A percentile compares a stretch with the other conserved stretches of the same genome.
Evolutionary conservation across 345 rosid genomes (phyloP).

Genomic region (Eucalyptus curtisii): DNA sequence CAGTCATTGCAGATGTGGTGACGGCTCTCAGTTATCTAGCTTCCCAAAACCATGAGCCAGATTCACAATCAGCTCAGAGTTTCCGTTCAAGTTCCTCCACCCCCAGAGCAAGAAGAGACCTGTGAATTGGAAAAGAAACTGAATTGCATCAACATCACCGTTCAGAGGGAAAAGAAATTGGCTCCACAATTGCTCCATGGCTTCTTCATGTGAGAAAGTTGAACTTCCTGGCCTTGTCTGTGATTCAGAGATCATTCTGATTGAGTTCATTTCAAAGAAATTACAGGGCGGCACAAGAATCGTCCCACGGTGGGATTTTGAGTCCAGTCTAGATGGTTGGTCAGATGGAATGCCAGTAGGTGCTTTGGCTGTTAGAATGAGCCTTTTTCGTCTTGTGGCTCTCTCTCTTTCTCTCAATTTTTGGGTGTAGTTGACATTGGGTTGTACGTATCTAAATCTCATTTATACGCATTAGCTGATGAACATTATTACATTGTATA

Average conservation of each 20-base stretch:
- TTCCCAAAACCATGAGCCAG: slow-evolving; percentile 31
- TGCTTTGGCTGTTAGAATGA: neutral
- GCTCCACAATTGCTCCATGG: neutral
- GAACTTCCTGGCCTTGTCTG: neutral
- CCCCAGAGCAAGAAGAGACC: slow-evolving; percentile 34
- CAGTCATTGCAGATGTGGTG: slow-evolving; percentile 58
- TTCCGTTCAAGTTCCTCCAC: slow-evolving; percentile 19
- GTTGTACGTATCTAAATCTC: slow-evolving; percentile 19
- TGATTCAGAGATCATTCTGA: neutral
- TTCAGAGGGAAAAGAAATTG: neutral
- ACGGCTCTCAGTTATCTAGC: slow-evolving; percentile 62
- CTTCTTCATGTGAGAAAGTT: neutral
- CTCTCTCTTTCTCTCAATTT: neutral
- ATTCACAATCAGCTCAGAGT: slow-evolving; percentile 17
- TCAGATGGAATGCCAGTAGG: neutral
- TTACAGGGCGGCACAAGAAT: neutral
- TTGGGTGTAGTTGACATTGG: slow-evolving; percentile 11
- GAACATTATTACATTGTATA: neutral
- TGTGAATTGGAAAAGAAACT: neutral
- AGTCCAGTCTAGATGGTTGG: neutral
- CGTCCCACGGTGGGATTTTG: neutral
- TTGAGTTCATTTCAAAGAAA: neutral
- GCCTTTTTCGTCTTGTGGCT: neutral
- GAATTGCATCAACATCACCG: neutral
- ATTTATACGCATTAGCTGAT: neutral